Evolutionary conservation across 345 rosid species (phyloP).

Genomic region (Melastoma malabathricum): DNA sequence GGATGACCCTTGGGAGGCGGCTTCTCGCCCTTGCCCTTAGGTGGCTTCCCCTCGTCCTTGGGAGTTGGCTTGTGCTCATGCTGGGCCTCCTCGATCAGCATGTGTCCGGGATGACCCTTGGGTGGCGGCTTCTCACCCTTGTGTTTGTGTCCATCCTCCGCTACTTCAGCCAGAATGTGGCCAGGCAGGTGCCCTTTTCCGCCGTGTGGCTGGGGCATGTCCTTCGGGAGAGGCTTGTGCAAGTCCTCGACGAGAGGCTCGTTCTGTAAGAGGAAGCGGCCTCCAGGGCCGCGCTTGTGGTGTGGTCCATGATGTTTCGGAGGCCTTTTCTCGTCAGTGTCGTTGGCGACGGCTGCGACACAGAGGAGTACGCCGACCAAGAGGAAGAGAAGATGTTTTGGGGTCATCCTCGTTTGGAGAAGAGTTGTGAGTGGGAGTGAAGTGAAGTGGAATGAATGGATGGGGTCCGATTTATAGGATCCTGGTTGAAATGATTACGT

Average conservation of each 20-base stretch:
- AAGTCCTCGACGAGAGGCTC: neutral
- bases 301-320: conserved; percentile 6
- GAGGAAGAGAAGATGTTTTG: neutral
- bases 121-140: conserved; percentile 2
- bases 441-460: neutral
- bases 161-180: conserved; percentile 12
- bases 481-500: neutral
- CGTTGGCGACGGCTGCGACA: conserved; percentile 2
- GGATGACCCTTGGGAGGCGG: conserved; percentile 8
- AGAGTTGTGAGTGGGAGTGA: neutral
- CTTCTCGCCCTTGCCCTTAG: conserved; percentile 6
- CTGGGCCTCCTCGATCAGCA: neutral
- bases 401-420: neutral
- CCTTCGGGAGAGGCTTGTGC: neutral
- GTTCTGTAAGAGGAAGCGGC: conserved; percentile 4
- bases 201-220: conserved; percentile 4
- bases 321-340: neutral
- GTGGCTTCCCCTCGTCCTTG: conserved; percentile 8
- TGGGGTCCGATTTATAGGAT: neutral
- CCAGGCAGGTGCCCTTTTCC: conserved; percentile 5
- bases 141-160: conserved; percentile 7
- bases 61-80: neutral
- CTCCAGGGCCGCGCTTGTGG: conserved; percentile 4
- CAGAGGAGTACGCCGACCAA: conserved; percentile 4
- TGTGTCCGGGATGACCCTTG: conserved; percentile 5